Base-by-base conservation (phyloP, 345 rosid genomes). In the Excoecaria agallocha region DNA sequence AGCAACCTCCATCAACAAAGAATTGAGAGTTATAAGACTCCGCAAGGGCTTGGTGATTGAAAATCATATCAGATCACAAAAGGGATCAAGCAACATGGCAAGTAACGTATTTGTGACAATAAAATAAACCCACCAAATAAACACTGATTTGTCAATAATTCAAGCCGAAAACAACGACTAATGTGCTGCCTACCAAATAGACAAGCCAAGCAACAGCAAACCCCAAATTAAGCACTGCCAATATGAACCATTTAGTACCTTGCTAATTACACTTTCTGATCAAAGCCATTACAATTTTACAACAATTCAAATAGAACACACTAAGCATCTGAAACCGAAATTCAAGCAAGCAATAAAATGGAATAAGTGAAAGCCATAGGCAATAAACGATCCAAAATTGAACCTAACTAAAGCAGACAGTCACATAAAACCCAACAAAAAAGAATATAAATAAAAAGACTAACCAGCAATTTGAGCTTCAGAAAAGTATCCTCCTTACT, bases 381-480 rank as follows among this genome's bases (percentile, higher is more conserved):
- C 37, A 22, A 52, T 16, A 12, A 56, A 57, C 12, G 16, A 45
- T 2, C 25, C 25, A 25, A 9, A 46, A 46, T 25, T 16, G 38
- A 58, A 59, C 6, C 41, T n/a, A n/a, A n/a, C n/a, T n/a, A n/a
- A n/a, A n/a, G n/a, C n/a, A n/a, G n/a, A n/a, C n/a, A n/a, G n/a
- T n/a, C n/a, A n/a, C n/a, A n/a, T n/a, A n/a, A n/a, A n/a, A n/a
- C n/a, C n/a, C n/a, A n/a, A n/a, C n/a, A n/a, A n/a, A n/a, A n/a
- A n/a, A n/a, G n/a, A n/a, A n/a, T n/a, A n/a, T n/a, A n/a, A 37
- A 16, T 11, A 17, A 7, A 19, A 10, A 19, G 13, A 74, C 86
- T 73, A 59, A 90, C 95, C 78, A 90, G 87, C 76, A 90, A 84
- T 12, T 86, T 86, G 74, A 90, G 82, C 81, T 90, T 88, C 74